phyloP scores from a whole-genome alignment of 2,329 filamentous ascomycete species.

The Colletotrichum trifolii region DNA sequence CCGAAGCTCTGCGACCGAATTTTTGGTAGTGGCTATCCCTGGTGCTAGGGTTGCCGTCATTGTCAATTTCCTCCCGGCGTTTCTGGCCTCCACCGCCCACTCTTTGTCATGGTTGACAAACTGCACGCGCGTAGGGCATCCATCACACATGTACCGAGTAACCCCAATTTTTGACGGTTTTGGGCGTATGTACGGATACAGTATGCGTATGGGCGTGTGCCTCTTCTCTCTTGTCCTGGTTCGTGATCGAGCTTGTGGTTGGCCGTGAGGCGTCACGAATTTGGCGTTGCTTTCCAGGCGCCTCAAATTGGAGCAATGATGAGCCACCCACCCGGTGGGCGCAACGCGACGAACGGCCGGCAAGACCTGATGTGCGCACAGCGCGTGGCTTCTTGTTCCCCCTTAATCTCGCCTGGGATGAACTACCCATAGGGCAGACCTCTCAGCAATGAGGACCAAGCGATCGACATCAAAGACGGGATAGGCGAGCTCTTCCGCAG shows the following conservation, averaged over 20 bases:
- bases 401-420: slow-evolving; percentile 14
- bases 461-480: slow-evolving; percentile 20
- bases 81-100: neutral
- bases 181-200: too few species aligned
- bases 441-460: slow-evolving; percentile 3
- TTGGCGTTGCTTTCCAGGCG: neutral
- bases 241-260: neutral
- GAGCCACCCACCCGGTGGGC: too few species aligned
- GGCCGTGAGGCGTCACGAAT: neutral
- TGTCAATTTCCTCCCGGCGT: neutral
- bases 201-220: too few species aligned
- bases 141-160: too few species aligned
- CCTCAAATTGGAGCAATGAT: neutral
- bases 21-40: neutral
- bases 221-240: neutral
- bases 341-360: slow-evolving; percentile 15
- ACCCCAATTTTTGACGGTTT: too few species aligned
- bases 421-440: slow-evolving; percentile 22
- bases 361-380: neutral
- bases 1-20: neutral
- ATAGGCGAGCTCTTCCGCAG: slow-evolving; percentile 11
- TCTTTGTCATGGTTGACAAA: slow-evolving; percentile 20
- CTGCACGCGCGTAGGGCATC: neutral
- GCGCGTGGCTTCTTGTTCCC: slow-evolving; percentile 8
- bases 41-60: neutral